A percentile compares a stretch with the other conserved stretches of the same genome.
These are phyloP conservation scores for Euphorbia corollata DNA, from an alignment of 441 rosid genomes.

Conservation along the genomic window DNA sequence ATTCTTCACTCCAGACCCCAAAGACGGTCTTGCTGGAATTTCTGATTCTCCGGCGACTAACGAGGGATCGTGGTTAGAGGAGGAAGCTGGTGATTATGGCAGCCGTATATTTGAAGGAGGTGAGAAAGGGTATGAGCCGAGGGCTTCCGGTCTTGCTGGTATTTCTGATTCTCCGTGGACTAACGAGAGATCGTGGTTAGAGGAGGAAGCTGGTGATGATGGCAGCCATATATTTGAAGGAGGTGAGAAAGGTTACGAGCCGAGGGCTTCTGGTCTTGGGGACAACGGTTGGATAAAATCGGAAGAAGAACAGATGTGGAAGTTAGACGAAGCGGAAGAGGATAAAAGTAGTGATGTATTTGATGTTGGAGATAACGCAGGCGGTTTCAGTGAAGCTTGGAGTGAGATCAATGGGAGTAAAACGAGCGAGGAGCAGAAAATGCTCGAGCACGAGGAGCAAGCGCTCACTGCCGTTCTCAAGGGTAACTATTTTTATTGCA, in stretches of 20 bases:
- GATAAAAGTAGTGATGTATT: slow-evolving; percentile 29
- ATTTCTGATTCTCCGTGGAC: slow-evolving; percentile 18
- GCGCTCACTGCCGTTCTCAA: slow-evolving; percentile 48
- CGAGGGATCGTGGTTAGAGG: slow-evolving; percentile 34
- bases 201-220: slow-evolving; percentile 19
- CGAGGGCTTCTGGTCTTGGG: slow-evolving; percentile 17
- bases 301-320: slow-evolving; percentile 42
- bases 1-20: slow-evolving; percentile 30
- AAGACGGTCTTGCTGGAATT: slow-evolving; percentile 24
- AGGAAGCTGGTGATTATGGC: slow-evolving; percentile 16
- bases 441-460: slow-evolving; percentile 50
- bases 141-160: slow-evolving; percentile 23
- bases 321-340: slow-evolving; percentile 37
- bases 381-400: slow-evolving; percentile 12
- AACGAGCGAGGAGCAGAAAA: slow-evolving; percentile 33
- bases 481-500: slow-evolving; percentile 32
- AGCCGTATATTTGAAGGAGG: slow-evolving; percentile 20
- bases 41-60: slow-evolving; percentile 19
- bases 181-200: slow-evolving; percentile 32
- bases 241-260: slow-evolving; percentile 21
- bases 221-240: slow-evolving; percentile 21
- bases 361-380: slow-evolving; percentile 26
- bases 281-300: slow-evolving; percentile 30
- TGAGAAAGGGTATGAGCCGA: slow-evolving; percentile 22
- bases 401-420: slow-evolving; percentile 10